Conservation (phyloP, 2,329 filamentous ascomycete genomes). For the Fusarium ambrosium region DNA sequence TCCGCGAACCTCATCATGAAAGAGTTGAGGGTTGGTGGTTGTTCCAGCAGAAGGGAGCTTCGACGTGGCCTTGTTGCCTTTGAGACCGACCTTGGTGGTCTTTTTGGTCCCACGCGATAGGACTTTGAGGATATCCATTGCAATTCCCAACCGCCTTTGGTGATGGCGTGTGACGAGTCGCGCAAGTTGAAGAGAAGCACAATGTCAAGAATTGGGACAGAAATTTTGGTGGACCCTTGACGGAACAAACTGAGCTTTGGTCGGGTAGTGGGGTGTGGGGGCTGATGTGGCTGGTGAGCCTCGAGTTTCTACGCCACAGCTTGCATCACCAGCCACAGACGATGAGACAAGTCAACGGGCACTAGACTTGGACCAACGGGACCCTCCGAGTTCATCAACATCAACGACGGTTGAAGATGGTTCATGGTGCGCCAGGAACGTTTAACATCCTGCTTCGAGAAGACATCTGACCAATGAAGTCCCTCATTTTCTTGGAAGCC, state of each 20-base stretch:
- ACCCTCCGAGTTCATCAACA: conserved; percentile 9
- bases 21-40: conserved; percentile 77
- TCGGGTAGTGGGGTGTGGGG: conserved; percentile 43
- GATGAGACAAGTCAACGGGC: not conserved
- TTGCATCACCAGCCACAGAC: conserved; percentile 3
- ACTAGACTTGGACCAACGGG: not conserved
- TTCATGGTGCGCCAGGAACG: conserved; percentile 16
- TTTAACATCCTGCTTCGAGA: conserved; percentile 6
- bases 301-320: conserved; percentile 4
- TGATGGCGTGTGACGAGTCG: conserved; percentile 13
- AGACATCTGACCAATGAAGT: conserved; percentile 19
- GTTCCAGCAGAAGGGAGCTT: conserved; percentile 75
- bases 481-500: not conserved
- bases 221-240: conserved; percentile 46
- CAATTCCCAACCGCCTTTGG: conserved; percentile 3
- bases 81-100: conserved; percentile 54
- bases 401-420: conserved; percentile 10
- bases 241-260: conserved; percentile 3
- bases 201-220: conserved; percentile 32
- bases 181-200: conserved; percentile 33
- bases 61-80: conserved; percentile 49
- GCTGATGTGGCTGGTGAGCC: conserved; percentile 11
- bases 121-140: conserved; percentile 81
- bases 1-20: conserved; percentile 67
- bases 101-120: conserved; percentile 78